Evolutionary conservation across 2,329 filamentous ascomycete species (phyloP).

Genomic region (Fusarium sp.): DNA sequence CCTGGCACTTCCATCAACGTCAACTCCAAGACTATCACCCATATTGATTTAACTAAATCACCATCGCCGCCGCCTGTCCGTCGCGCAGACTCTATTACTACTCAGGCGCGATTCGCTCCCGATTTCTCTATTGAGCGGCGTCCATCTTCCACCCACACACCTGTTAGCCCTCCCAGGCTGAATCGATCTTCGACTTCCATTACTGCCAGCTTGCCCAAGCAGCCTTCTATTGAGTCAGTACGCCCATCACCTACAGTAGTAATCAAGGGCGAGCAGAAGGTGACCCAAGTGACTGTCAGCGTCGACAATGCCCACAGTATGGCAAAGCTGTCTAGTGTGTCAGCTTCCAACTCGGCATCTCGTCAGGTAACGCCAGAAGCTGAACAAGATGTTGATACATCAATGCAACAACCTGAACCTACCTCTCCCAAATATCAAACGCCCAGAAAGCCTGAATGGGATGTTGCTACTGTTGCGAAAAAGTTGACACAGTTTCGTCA

Average conservation of each 20-base stretch:
- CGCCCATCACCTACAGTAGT: neutral
- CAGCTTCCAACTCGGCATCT: constrained; percentile 31
- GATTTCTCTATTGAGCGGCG: constrained; percentile 15
- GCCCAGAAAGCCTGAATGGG: constrained; percentile 53
- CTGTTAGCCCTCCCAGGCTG: constrained; percentile 49
- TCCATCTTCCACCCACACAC: constrained; percentile 26
- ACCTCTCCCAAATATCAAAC: constrained; percentile 42
- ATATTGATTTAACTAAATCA: constrained; percentile 40
- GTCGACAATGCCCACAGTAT: constrained; percentile 41
- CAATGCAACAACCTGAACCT: constrained; percentile 16
- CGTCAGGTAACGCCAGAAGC: constrained; percentile 44
- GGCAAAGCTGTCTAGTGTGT: constrained; percentile 39
- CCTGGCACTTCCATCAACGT: constrained; percentile 16
- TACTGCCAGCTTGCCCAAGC: constrained; percentile 9
- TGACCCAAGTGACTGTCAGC: constrained; percentile 15
- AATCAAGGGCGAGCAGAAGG: constrained; percentile 18
- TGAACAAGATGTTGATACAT: constrained; percentile 28
- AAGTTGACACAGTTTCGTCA: constrained; percentile 55
- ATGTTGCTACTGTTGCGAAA: constrained; percentile 57
- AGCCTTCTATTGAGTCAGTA: constrained; percentile 7
- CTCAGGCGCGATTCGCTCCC: constrained; percentile 25
- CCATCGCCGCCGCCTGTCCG: neutral
- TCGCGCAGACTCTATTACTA: constrained; percentile 16
- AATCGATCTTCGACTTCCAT: constrained; percentile 35
- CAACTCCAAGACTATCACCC: constrained; percentile 2